phyloP scores from a whole-genome alignment of 106 monocot genomes.

The Platanthera zijinensis region DNA sequence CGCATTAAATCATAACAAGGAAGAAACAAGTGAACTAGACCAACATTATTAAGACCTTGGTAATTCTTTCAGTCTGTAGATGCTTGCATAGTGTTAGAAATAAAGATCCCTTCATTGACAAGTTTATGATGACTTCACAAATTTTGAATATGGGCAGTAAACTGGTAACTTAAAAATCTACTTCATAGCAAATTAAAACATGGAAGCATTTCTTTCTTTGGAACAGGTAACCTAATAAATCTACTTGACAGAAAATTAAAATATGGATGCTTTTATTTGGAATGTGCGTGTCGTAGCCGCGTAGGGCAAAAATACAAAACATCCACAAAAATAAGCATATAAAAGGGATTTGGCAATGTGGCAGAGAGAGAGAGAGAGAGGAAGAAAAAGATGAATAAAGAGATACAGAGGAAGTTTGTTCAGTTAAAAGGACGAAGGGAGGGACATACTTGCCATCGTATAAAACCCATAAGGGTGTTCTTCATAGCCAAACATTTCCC shows the following conservation, averaged over 20 bases:
- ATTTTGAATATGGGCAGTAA: not conserved
- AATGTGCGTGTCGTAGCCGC: not conserved
- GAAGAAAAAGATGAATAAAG: not conserved
- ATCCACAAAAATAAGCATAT: not conserved
- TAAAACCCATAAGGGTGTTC: slow-evolving; percentile 96
- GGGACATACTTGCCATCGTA: slow-evolving; percentile 64
- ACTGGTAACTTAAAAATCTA: not conserved
- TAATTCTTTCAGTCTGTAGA: not conserved
- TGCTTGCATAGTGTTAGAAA: not conserved
- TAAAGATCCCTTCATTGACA: not conserved
- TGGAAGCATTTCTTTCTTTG: not conserved
- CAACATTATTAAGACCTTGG: not conserved
- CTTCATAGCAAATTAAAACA: not conserved
- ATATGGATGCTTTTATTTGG: not conserved
- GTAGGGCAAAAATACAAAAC: not conserved
- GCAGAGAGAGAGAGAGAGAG: not conserved
- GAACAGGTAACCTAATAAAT: not conserved
- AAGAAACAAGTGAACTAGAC: not conserved
- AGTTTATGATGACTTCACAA: not conserved
- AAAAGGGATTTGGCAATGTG: not conserved
- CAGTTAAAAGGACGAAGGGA: not conserved
- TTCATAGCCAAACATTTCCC: slow-evolving; percentile 98
- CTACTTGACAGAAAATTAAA: not conserved
- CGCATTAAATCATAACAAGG: not conserved
- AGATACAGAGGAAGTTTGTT: not conserved